A percentile compares a stretch with the other conserved stretches of the same genome.
Evolutionary conservation across 208 protist species (phyloP).

Genomic region (Leishmania aethiopica): DNA sequence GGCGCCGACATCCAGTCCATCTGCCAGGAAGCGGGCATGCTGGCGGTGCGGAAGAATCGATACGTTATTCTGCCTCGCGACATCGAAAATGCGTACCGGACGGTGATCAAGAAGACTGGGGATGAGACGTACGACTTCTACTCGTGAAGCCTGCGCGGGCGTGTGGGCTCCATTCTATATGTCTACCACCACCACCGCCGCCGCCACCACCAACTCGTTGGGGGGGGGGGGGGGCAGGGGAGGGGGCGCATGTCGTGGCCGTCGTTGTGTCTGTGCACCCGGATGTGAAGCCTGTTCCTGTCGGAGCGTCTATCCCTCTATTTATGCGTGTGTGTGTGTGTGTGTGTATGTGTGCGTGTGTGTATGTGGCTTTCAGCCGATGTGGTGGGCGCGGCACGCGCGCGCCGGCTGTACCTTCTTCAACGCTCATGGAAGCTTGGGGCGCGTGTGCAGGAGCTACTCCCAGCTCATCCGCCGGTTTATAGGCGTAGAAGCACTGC

Average conservation of each 20-base stretch:
- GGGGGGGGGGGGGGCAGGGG: too few relatives aligned
- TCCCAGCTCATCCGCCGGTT: background rate
- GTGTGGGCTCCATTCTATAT: background rate
- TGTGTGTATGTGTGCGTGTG: background rate
- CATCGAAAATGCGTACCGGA: slow-evolving; percentile 98
- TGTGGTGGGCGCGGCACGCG: background rate
- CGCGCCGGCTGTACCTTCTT: background rate
- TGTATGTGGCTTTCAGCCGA: background rate
- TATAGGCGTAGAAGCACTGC: background rate
- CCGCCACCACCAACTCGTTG: background rate
- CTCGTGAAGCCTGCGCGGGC: slow-evolving; percentile 36
- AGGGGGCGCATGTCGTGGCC: too few relatives aligned
- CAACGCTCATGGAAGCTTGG: background rate
- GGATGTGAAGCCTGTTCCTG: too few relatives aligned
- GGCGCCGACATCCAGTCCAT: slow-evolving; percentile 99
- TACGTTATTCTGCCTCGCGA: slow-evolving; percentile 99
- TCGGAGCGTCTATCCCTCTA: background rate
- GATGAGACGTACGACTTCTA: slow-evolving; percentile 90
- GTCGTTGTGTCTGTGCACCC: too few relatives aligned
- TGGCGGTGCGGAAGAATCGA: slow-evolving; percentile 99
- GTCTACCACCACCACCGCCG: too few relatives aligned
- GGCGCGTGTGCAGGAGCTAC: background rate
- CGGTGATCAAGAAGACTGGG: slow-evolving; percentile 84
- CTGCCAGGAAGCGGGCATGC: slow-evolving; percentile 99
- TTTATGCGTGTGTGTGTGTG: slow-evolving; percentile 8